phyloP scores from a whole-genome alignment of 495 filamentous ascomycete genomes.

The Zalerion maritima region DNA sequence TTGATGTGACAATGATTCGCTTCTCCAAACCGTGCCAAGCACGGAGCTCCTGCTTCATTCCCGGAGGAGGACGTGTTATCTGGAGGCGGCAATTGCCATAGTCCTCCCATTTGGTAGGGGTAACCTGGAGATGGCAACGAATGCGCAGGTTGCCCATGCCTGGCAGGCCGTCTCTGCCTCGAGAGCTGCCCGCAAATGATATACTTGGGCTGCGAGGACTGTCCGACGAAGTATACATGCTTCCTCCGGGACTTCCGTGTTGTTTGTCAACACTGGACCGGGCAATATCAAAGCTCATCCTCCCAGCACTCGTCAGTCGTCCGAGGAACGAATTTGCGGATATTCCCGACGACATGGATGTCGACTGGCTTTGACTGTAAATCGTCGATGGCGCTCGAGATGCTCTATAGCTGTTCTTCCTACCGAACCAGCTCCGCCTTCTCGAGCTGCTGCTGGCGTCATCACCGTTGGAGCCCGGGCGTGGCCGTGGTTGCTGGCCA shows the following conservation, averaged over 20 bases:
- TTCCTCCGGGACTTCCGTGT: slow-evolving; percentile 32
- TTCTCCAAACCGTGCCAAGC: slow-evolving; percentile 54
- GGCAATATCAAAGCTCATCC: slow-evolving; percentile 65
- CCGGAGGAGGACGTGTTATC: slow-evolving; percentile 55
- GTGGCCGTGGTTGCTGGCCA: slow-evolving; percentile 19
- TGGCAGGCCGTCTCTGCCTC: too few species aligned
- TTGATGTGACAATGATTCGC: slow-evolving; percentile 55
- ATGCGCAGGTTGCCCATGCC: slow-evolving; percentile 66
- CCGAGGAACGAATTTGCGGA: slow-evolving; percentile 64
- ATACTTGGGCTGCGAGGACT: slow-evolving; percentile 41
- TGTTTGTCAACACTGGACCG: slow-evolving; percentile 36
- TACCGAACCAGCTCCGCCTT: slow-evolving; percentile 38
- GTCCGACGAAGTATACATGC: slow-evolving; percentile 43
- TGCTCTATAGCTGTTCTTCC: slow-evolving; percentile 43
- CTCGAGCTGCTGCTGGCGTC: slow-evolving; percentile 23
- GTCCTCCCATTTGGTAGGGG: slow-evolving; percentile 72
- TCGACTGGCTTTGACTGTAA: slow-evolving; percentile 15
- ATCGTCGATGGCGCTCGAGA: slow-evolving; percentile 31
- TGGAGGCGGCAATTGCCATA: slow-evolving; percentile 71
- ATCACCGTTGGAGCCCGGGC: slow-evolving; percentile 16
- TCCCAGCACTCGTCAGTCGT: slow-evolving; percentile 30
- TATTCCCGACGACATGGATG: slow-evolving; percentile 39
- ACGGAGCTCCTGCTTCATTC: slow-evolving; percentile 34
- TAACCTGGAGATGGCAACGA: slow-evolving; percentile 66
- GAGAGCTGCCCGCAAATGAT: slow-evolving; percentile 37